Percentiles rank a stretch among this genome's conserved stretches.
Evolutionary conservation across 2,329 filamentous ascomycete genomes (phyloP).

Genomic region (Aspergillus awamori): DNA sequence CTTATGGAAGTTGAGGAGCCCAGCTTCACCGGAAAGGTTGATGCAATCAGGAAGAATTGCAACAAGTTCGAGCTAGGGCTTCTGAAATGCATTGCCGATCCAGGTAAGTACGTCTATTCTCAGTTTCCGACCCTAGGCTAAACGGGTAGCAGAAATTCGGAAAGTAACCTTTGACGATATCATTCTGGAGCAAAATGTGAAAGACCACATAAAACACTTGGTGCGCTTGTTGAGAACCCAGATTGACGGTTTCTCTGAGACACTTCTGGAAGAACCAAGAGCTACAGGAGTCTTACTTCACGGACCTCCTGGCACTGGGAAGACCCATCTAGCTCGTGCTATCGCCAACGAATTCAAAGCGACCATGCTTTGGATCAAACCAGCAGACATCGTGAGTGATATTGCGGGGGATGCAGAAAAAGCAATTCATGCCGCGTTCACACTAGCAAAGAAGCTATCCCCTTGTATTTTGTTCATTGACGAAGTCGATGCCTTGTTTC

Average conservation of each 20-base stretch:
- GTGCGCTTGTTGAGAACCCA: neutral
- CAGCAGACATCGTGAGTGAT: neutral
- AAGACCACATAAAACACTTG: neutral
- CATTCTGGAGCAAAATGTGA: neutral
- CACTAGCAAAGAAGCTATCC: neutral
- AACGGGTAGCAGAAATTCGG: neutral
- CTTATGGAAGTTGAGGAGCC: neutral
- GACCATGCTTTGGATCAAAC: neutral
- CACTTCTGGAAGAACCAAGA: neutral
- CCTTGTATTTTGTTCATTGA: neutral
- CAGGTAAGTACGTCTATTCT: neutral
- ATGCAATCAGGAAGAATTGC: neutral
- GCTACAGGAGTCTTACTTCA: neutral
- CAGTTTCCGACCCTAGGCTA: neutral
- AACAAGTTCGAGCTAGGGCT: neutral
- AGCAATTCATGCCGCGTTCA: neutral
- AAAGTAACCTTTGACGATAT: neutral
- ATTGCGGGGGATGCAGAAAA: neutral
- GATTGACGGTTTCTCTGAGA: neutral
- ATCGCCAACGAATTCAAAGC: neutral
- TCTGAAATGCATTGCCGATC: neutral
- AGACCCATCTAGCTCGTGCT: neutral
- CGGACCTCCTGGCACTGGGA: neutral
- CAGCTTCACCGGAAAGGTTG: neutral
- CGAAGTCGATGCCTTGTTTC: neutral